Evolutionary conservation across 2,329 filamentous ascomycete species (phyloP).

Genomic region (Cytospora mali): DNA sequence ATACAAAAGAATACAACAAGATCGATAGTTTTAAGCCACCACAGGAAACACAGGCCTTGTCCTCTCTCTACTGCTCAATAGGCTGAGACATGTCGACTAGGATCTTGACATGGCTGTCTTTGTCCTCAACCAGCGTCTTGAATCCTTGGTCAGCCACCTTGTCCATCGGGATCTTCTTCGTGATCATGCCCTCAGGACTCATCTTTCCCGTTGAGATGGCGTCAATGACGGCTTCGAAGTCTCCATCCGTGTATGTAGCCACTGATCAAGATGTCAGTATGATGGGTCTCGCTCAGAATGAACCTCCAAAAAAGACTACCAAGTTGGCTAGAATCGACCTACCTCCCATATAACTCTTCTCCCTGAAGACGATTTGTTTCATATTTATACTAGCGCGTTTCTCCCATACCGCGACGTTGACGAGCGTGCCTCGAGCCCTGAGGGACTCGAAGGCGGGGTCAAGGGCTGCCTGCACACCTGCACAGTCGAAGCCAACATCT

Average conservation of each 20-base stretch:
- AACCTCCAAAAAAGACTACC: too few relatives aligned
- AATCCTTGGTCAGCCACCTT: conserved; percentile 55
- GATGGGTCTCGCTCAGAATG: neutral
- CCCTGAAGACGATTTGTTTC: conserved; percentile 27
- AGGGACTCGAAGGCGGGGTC: conserved; percentile 31
- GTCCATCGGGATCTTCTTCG: conserved; percentile 52
- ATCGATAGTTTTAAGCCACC: neutral
- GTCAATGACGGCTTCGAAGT: conserved; percentile 34
- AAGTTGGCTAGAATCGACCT: conserved; percentile 11
- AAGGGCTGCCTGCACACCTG: conserved; percentile 30
- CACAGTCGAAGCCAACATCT: conserved; percentile 33
- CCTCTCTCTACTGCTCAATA: conserved; percentile 1
- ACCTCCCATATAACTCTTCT: conserved; percentile 30
- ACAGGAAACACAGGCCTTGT: neutral
- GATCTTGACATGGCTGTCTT: conserved; percentile 60
- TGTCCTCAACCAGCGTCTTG: conserved; percentile 53
- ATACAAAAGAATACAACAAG: conserved; percentile 2
- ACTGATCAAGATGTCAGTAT: conserved; percentile 13
- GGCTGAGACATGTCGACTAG: conserved; percentile 42
- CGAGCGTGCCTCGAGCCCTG: conserved; percentile 32
- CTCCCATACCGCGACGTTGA: conserved; percentile 36
- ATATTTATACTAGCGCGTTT: conserved; percentile 28
- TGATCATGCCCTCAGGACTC: conserved; percentile 56
- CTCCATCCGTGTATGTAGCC: conserved; percentile 26
- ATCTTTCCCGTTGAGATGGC: conserved; percentile 36